phyloP scores from a whole-genome alignment of 1,139 yeast genomes.

The Nadsonia starkeyi-henricii region DNA sequence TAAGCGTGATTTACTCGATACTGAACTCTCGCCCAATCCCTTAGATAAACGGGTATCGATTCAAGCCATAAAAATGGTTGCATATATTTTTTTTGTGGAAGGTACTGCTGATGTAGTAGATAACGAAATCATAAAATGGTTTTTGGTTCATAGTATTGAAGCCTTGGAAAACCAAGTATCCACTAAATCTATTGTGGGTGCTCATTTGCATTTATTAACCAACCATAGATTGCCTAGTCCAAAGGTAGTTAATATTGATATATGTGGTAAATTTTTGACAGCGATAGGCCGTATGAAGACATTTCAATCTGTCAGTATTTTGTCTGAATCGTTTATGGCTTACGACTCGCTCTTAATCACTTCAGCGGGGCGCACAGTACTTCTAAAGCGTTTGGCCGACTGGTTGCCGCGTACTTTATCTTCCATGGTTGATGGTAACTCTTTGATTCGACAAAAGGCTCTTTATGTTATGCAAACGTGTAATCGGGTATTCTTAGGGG shows the following conservation, averaged over 20 bases:
- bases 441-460: constrained; percentile 13
- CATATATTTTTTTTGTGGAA: constrained; percentile 14
- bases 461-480: constrained; percentile 13
- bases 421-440: constrained; percentile 11
- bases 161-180: constrained; percentile 12
- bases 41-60: constrained; percentile 12
- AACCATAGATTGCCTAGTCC: constrained; percentile 15
- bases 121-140: constrained; percentile 13
- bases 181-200: constrained; percentile 15
- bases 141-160: constrained; percentile 13
- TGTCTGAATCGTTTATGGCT: constrained; percentile 14
- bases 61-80: constrained; percentile 16
- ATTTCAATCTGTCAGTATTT: constrained; percentile 14
- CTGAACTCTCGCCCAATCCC: constrained; percentile 10
- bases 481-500: constrained; percentile 11
- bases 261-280: constrained; percentile 13
- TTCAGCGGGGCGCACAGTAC: constrained; percentile 11
- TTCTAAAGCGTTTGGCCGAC: constrained; percentile 11
- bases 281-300: constrained; percentile 10
- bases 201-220: constrained; percentile 17
- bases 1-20: constrained; percentile 12
- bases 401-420: constrained; percentile 16
- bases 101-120: constrained; percentile 14
- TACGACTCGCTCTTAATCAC: constrained; percentile 6
- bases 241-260: constrained; percentile 4